A percentile compares a stretch with the other conserved stretches of the same genome.
Conservation (phyloP, 345 rosid genomes). For the Euphorbia tirucalli region DNA sequence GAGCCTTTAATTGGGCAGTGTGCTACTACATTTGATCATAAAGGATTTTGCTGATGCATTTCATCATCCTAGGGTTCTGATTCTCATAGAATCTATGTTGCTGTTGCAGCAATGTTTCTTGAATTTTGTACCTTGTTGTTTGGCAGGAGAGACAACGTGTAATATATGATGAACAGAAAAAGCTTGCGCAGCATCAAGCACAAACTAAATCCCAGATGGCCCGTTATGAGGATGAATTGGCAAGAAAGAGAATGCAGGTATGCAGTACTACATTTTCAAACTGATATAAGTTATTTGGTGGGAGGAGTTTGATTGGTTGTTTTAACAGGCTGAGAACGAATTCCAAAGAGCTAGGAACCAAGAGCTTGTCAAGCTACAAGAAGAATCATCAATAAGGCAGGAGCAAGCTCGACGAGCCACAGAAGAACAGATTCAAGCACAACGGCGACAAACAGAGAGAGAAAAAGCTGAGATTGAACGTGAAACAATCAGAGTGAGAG, state of each 20-base stretch:
- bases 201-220: constrained; percentile 95
- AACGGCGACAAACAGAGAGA: constrained; percentile 84
- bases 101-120: neutral
- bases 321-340: constrained; percentile 84
- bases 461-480: constrained; percentile 99
- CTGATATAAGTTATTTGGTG: constrained; percentile 14
- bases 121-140: neutral
- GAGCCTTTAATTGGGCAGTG: constrained; percentile 4
- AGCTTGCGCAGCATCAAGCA: constrained; percentile 83
- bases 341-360: constrained; percentile 84
- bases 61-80: constrained; percentile 10
- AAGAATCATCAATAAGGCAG: constrained; percentile 81
- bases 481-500: constrained; percentile 87
- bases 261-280: constrained; percentile 15
- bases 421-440: constrained; percentile 96
- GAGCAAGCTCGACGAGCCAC: constrained; percentile 92
- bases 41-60: neutral
- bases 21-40: neutral
- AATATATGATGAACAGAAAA: constrained; percentile 84
- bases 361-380: constrained; percentile 91
- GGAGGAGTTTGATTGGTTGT: constrained; percentile 19
- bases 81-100: neutral
- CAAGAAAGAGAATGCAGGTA: constrained; percentile 99
- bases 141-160: constrained; percentile 89
- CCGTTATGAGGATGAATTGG: constrained; percentile 86